A percentile compares a stretch with the other conserved stretches of the same genome.
These are phyloP conservation scores for Chalciporus sphaerocephalus DNA, from an alignment of 768 basidiomycete genomes.

Conservation along the genomic window DNA sequence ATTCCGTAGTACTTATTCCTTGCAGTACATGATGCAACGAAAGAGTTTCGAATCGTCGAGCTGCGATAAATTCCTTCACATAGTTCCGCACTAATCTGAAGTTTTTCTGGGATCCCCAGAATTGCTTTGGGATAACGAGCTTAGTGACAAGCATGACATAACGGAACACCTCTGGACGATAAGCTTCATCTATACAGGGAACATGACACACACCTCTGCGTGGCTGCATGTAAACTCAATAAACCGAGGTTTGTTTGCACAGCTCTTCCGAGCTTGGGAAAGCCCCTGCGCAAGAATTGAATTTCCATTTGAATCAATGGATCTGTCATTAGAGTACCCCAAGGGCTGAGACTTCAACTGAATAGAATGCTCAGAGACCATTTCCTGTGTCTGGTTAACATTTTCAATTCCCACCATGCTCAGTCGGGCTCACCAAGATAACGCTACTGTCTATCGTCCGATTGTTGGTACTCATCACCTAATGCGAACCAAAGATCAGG, in stretches of 20 bases:
- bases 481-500: not conserved
- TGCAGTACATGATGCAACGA: constrained; percentile 76
- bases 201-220: constrained; percentile 47
- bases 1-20: constrained; percentile 66
- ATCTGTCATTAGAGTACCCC: constrained; percentile 34
- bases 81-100: constrained; percentile 51
- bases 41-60: constrained; percentile 77
- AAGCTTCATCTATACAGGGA: not conserved
- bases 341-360: constrained; percentile 52
- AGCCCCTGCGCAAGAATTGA: constrained; percentile 42
- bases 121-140: constrained; percentile 62
- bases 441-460: constrained; percentile 53
- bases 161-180: constrained; percentile 54
- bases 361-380: constrained; percentile 67
- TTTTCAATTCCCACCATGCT: not conserved
- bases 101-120: constrained; percentile 78
- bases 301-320: constrained; percentile 51
- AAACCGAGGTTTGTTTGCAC: constrained; percentile 66
- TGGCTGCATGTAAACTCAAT: constrained; percentile 68
- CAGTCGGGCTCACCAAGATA: constrained; percentile 49
- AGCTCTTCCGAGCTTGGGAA: constrained; percentile 44
- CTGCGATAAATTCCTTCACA: constrained; percentile 66
- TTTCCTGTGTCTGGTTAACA: constrained; percentile 45
- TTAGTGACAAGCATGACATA: constrained; percentile 63
- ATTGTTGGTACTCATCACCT: constrained; percentile 40